These are phyloP conservation scores for Helianthus annuus DNA, from an alignment of 129 eudicot genomes.

Conservation along the genomic window DNA sequence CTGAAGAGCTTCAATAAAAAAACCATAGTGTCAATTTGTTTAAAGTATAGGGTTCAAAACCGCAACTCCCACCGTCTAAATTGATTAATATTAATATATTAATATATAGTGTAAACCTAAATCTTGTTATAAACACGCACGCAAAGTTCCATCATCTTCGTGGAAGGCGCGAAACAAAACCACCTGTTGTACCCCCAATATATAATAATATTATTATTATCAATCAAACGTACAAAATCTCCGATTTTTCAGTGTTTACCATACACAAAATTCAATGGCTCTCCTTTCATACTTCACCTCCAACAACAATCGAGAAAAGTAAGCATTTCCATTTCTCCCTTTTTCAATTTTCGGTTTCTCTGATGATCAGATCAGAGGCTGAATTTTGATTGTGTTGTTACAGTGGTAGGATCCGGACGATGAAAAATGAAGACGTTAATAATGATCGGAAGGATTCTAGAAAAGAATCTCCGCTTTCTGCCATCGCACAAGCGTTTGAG, in stretches of 20 bases:
- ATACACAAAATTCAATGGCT: slow-evolving; percentile 36
- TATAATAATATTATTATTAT: not conserved
- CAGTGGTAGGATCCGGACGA: slow-evolving; percentile 34
- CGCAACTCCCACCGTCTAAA: not conserved
- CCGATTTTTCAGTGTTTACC: slow-evolving; percentile 20
- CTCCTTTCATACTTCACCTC: slow-evolving; percentile 31
- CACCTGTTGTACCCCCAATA: not conserved
- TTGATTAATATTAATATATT: not conserved
- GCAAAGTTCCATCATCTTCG: not conserved
- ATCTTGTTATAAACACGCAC: not conserved
- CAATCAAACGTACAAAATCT: slow-evolving; percentile 17
- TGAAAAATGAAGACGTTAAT: slow-evolving; percentile 37
- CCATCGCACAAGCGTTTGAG: slow-evolving; percentile 75
- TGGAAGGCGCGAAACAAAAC: slow-evolving; percentile 8
- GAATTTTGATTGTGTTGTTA: not conserved
- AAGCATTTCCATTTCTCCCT: not conserved
- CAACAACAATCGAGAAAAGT: slow-evolving; percentile 30
- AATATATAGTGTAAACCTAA: not conserved
- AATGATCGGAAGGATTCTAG: slow-evolving; percentile 25
- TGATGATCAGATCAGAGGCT: slow-evolving; percentile 2
- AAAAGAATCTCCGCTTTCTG: slow-evolving; percentile 51
- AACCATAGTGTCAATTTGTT: too few species aligned
- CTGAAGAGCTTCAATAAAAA: too few species aligned
- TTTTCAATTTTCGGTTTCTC: not conserved
- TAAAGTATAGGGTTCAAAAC: not conserved